Evolutionary conservation across 345 rosid genomes (phyloP), one percentile per base, ranked within the genome.

Genomic region (Murraya paniculata): DNA sequence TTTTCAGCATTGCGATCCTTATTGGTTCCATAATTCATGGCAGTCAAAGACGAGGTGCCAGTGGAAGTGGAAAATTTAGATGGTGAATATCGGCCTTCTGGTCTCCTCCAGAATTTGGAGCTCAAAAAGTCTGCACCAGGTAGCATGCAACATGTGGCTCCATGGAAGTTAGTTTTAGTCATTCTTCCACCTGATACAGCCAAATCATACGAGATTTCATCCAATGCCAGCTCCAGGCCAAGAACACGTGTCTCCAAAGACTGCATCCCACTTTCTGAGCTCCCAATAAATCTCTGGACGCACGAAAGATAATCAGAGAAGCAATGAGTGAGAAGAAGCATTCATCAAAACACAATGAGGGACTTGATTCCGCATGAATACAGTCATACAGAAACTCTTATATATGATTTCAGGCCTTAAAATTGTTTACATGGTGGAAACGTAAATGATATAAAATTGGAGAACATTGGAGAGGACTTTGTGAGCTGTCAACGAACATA

Each of bases 191-290:
- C 88, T 56, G 94, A 83, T 57, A 89, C 91, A 16, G 95, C 95
- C 77, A 94, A 84, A 88, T 96, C 97, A 79, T 92, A 91, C 7
- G 99, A 93, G 76, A 96, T 94, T 81, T 90, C 99, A 84, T 96
- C 99, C 79, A 96, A 79, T 18, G 98, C 94, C 82, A 92, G 68
- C 81, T 96, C 99, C 10, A 96, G 86, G 56, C 97, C 97, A 6
- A 89, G 97, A 67, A 96, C 97, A 35, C 97, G 92, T 10, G 94
- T 89, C 85, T 93, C 99, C 82, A 94, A 74, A 61, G 95, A 87
- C 53, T 58, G 89, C 95, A 96, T 90, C 68, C 99, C 99, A 22
- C 81, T 81, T 77, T 92, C 91, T 70, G 98, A 92, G 89, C 83
- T 94, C 69, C 98, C 93, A 1, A 91, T 89, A 87, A 89, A 96